A percentile compares a stretch with the other conserved stretches of the same genome.
phyloP scores from a whole-genome alignment of 2,329 filamentous ascomycete genomes.

The Teratosphaeria zuluensis region DNA sequence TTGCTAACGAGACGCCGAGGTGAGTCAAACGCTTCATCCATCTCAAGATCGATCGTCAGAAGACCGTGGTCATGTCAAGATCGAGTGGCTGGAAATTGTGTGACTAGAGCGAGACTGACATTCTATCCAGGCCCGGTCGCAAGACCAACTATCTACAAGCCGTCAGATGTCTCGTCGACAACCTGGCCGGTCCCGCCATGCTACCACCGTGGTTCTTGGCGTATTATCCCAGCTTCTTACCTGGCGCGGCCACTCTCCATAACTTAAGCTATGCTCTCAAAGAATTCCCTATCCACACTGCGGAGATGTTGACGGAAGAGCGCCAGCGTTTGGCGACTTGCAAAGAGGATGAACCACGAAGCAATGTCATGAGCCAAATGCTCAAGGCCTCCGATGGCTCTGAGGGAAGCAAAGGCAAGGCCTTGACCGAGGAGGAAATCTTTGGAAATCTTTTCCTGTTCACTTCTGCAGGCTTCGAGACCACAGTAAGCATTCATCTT shows the following conservation, averaged over 20 bases:
- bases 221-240: slow-evolving; percentile 15
- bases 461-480: slow-evolving; percentile 40
- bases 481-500: slow-evolving; percentile 23
- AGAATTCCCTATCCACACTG: slow-evolving; percentile 19
- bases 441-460: slow-evolving; percentile 40
- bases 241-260: slow-evolving; percentile 10
- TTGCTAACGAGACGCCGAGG: slow-evolving; percentile 6
- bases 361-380: slow-evolving; percentile 22
- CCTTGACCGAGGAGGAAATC: slow-evolving; percentile 31
- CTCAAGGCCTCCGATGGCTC: slow-evolving; percentile 12
- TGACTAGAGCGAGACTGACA: slow-evolving; percentile 8
- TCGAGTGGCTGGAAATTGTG: background rate
- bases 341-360: slow-evolving; percentile 9
- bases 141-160: slow-evolving; percentile 24
- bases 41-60: background rate
- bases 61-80: too few species aligned
- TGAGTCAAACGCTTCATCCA: background rate
- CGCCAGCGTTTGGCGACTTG: slow-evolving; percentile 5
- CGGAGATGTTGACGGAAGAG: slow-evolving; percentile 15
- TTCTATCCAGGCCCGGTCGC: slow-evolving; percentile 11
- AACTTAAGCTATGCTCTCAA: slow-evolving; percentile 12
- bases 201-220: slow-evolving; percentile 17
- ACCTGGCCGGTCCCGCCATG: slow-evolving; percentile 16
- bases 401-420: slow-evolving; percentile 10
- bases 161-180: slow-evolving; percentile 14